Evolutionary conservation across 2,329 filamentous ascomycete species (phyloP).

Genomic region (Aspergillus novofumigatus): DNA sequence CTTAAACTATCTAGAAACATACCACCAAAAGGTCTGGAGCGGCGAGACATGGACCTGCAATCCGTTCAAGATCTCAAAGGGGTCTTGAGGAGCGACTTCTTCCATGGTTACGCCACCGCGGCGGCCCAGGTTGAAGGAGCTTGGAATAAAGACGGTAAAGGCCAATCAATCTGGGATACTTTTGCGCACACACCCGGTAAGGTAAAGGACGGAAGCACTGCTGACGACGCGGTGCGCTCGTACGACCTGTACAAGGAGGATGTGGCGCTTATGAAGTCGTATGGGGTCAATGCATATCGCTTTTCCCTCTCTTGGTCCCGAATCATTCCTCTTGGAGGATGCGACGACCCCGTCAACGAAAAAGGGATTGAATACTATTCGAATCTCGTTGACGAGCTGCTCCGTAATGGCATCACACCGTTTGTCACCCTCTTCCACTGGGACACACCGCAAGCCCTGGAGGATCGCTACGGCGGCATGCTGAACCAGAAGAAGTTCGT

Average conservation of each 20-base stretch:
- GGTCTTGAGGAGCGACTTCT: slow-evolving; percentile 24
- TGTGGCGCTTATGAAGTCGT: slow-evolving; percentile 66
- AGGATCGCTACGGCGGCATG: slow-evolving; percentile 73
- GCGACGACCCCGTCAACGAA: slow-evolving; percentile 70
- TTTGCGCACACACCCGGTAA: slow-evolving; percentile 73
- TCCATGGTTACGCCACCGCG: slow-evolving; percentile 27
- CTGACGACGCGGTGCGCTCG: slow-evolving; percentile 72
- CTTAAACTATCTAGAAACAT: neutral
- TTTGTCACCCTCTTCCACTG: slow-evolving; percentile 79
- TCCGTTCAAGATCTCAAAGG: slow-evolving; percentile 25
- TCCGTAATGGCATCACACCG: slow-evolving; percentile 67
- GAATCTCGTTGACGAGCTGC: slow-evolving; percentile 69
- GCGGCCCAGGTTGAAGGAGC: slow-evolving; percentile 68
- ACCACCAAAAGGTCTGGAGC: neutral
- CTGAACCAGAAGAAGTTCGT: slow-evolving; percentile 72
- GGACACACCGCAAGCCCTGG: slow-evolving; percentile 71
- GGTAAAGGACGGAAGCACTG: slow-evolving; percentile 68
- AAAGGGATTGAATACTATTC: slow-evolving; percentile 72
- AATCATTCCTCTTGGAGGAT: slow-evolving; percentile 73
- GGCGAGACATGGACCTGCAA: slow-evolving; percentile 18
- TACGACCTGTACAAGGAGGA: slow-evolving; percentile 72
- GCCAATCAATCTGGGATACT: slow-evolving; percentile 75
- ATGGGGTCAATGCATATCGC: slow-evolving; percentile 69
- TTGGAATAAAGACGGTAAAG: slow-evolving; percentile 66
- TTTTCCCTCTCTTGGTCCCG: slow-evolving; percentile 74